phyloP scores from a whole-genome alignment of 75 land plant genomes.

The Cunninghamia lanceolata region DNA sequence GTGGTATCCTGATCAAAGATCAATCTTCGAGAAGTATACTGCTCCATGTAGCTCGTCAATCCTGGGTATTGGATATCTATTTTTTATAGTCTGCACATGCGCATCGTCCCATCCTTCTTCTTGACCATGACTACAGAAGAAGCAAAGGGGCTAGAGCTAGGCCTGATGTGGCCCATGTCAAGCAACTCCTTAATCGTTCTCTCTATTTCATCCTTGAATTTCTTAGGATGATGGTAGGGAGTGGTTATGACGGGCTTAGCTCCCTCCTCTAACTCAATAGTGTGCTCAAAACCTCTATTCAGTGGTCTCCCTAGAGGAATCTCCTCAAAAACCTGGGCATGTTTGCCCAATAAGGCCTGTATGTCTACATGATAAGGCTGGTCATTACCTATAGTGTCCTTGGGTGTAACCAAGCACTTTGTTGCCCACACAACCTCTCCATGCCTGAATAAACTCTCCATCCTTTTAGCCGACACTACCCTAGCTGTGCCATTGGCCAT shows the following conservation, averaged over 20 bases:
- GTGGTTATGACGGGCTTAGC: too few species aligned
- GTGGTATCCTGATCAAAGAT: slow-evolving; percentile 18
- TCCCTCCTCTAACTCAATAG: too few species aligned
- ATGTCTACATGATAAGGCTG: too few species aligned
- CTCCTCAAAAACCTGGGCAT: too few species aligned
- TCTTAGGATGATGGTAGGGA: too few species aligned
- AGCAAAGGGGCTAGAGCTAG: slow-evolving; percentile 6
- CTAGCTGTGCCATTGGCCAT: too few species aligned
- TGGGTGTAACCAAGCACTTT: too few species aligned
- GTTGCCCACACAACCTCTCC: too few species aligned
- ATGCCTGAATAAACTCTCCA: too few species aligned
- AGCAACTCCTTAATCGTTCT: background rate
- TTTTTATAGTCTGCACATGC: slow-evolving; percentile 17
- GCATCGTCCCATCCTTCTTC: slow-evolving; percentile 24
- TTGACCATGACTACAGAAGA: slow-evolving; percentile 8
- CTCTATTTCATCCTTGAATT: background rate
- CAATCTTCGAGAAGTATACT: slow-evolving; percentile 22
- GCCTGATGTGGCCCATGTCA: background rate
- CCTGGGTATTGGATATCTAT: slow-evolving; percentile 13
- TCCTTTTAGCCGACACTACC: too few species aligned
- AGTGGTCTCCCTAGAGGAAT: background rate
- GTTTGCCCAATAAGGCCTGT: too few species aligned
- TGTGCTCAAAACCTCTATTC: background rate
- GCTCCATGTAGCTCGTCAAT: slow-evolving; percentile 22
- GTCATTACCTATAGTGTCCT: too few species aligned